Evolutionary conservation across 2,329 filamentous ascomycete species (phyloP), one percentile per base, ranked within the genome.

Genomic region (Ceratocystis alfenasii): DNA sequence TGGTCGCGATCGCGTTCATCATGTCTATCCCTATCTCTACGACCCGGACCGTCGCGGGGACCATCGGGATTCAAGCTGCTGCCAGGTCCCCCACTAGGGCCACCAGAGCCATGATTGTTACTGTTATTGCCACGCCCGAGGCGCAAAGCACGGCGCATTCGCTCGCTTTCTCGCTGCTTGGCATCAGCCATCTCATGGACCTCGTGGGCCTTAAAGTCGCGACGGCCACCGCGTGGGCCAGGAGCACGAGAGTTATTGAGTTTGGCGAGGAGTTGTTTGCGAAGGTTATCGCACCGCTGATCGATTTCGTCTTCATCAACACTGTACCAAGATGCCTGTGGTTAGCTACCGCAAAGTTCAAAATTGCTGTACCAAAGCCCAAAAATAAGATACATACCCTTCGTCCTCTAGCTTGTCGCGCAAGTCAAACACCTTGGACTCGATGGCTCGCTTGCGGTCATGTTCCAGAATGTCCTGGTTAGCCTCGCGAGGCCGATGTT

Each of bases 171-270:
- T 74, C 90, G 88, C 70, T 95, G 93, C 82, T 99, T 99, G 68
- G 93, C 94, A 72, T 94, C 89, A 20, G 94, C 94, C 74, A 96
- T 81, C 77, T 97, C 94, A 78, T 99, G 94, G 22, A 97, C 91
- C 76, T 97, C 90, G 76, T 97, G 91, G 70, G 86, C 81, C 77
- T 97, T 99, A 69, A 97, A 81, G 8, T 83, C 81, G 70, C 79
- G 82, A 65, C 74, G 77, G 66, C 76, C 74, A 44, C 71, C 73
- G 0, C 71, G 72, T 0, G 72, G 72, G 7, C 64, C 57, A 10
- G 41, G n/a, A n/a, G 59, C 30, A 8, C 62, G 63, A n/a, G 68
- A 65, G 68, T 69, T 70, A 59, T 76, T 74, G 68, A 76, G 74
- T 67, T 78, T 75, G 10, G 73, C 73, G 0, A 75, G 71, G 0